Conservation (phyloP, 768 basidiomycete genomes). For the Amanita pallidorosea region DNA sequence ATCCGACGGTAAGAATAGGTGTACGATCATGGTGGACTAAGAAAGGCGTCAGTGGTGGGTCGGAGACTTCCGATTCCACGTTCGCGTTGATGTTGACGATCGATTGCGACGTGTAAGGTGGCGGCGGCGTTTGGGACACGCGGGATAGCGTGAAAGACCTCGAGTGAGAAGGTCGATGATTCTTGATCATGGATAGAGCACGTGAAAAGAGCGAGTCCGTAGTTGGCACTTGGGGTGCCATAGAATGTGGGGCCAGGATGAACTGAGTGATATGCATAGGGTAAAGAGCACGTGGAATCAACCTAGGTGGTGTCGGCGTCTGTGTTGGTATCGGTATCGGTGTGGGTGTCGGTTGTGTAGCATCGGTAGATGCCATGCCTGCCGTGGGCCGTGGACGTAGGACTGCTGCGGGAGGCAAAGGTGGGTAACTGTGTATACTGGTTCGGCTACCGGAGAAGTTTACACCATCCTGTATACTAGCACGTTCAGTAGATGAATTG, state of each 20-base stretch:
- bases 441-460: constrained; percentile 25
- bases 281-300: constrained; percentile 2
- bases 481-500: not conserved
- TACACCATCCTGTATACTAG: constrained; percentile 14
- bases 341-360: not conserved
- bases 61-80: not conserved
- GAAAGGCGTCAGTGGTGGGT: constrained; percentile 19
- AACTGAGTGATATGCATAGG: constrained; percentile 29
- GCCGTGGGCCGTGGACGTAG: constrained; percentile 24
- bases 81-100: constrained; percentile 7
- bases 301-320: constrained; percentile 7
- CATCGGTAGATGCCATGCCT: constrained; percentile 1
- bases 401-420: constrained; percentile 31
- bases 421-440: constrained; percentile 48
- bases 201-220: constrained; percentile 37
- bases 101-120: constrained; percentile 21
- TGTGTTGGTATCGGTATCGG: not conserved
- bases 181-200: constrained; percentile 37
- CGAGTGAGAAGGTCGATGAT: constrained; percentile 42
- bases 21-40: constrained; percentile 48
- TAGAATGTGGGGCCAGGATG: constrained; percentile 36
- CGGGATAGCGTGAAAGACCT: constrained; percentile 50
- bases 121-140: constrained; percentile 24
- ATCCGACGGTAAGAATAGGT: constrained; percentile 47
- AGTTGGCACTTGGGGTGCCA: constrained; percentile 22